Conservation (phyloP, 176 grass and related monocot species). For the Juncus inflexus region DNA sequence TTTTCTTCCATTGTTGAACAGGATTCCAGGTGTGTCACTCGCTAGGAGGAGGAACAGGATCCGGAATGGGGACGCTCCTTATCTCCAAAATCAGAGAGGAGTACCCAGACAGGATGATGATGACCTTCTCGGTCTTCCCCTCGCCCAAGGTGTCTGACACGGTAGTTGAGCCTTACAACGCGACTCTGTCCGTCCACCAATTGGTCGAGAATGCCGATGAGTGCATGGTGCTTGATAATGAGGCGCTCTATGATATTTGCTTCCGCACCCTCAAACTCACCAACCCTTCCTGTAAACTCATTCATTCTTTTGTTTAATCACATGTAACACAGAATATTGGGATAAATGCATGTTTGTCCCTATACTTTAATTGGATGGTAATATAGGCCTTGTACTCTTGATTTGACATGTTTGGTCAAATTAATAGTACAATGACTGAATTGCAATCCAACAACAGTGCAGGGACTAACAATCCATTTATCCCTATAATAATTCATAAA, state of each 20-base stretch:
- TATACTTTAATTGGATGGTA: too few species aligned
- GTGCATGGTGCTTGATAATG: conserved; percentile 73
- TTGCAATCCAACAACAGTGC: too few species aligned
- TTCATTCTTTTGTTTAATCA: background rate
- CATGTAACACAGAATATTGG: background rate
- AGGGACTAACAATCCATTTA: too few species aligned
- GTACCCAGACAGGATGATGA: conserved; percentile 78
- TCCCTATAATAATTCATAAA: too few species aligned
- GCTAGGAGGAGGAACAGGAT: conserved; percentile 65
- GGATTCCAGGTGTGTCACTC: conserved; percentile 72
- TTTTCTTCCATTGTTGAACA: background rate
- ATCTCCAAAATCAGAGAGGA: conserved; percentile 84
- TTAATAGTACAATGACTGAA: too few species aligned
- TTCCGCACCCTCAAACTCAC: conserved; percentile 74
- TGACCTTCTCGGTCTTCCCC: conserved; percentile 70
- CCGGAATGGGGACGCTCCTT: conserved; percentile 69
- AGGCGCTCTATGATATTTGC: conserved; percentile 68
- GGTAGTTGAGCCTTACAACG: conserved; percentile 66
- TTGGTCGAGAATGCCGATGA: conserved; percentile 72
- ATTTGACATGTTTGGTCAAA: too few species aligned
- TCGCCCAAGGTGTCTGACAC: conserved; percentile 71
- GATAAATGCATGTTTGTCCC: too few species aligned
- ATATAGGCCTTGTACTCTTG: too few species aligned
- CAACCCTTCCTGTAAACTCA: conserved; percentile 50
- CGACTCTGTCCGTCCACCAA: conserved; percentile 66